Conservation (phyloP, 2,329 filamentous ascomycete species). For the Neopestalotiopsis sp. region DNA sequence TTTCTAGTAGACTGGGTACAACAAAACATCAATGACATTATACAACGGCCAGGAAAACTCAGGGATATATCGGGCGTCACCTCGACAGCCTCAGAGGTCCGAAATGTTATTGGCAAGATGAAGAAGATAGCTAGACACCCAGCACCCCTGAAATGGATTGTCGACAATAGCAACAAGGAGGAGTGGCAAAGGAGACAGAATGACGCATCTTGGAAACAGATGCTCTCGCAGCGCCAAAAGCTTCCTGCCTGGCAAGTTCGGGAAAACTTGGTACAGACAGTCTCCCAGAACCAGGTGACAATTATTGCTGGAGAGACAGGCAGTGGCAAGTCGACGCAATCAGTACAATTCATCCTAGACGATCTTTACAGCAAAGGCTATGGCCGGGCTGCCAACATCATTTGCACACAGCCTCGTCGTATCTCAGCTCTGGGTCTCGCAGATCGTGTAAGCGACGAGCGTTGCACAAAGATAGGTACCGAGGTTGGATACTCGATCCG, state of each 20-base stretch:
- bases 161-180: slow-evolving; percentile 64
- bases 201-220: slow-evolving; percentile 70
- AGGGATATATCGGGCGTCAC: slow-evolving; percentile 83
- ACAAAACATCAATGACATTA: slow-evolving; percentile 79
- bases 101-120: slow-evolving; percentile 34
- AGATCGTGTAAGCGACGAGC: slow-evolving; percentile 91
- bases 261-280: slow-evolving; percentile 76
- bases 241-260: slow-evolving; percentile 89
- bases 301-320: slow-evolving; percentile 98
- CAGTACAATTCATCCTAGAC: slow-evolving; percentile 93
- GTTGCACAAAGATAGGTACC: slow-evolving; percentile 79
- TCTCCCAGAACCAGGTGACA: slow-evolving; percentile 82
- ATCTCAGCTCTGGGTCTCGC: slow-evolving; percentile 94
- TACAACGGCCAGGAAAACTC: slow-evolving; percentile 83
- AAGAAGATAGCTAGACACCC: slow-evolving; percentile 52
- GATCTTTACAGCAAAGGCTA: slow-evolving; percentile 80
- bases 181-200: slow-evolving; percentile 75
- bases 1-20: slow-evolving; percentile 92
- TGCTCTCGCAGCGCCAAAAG: slow-evolving; percentile 73
- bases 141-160: slow-evolving; percentile 67
- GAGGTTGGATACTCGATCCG: slow-evolving; percentile 93
- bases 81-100: slow-evolving; percentile 67
- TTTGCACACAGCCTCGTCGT: slow-evolving; percentile 93
- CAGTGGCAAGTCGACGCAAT: slow-evolving; percentile 96
- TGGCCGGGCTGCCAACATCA: slow-evolving; percentile 82